Conservation (phyloP, 2,329 filamentous ascomycete genomes). For the Paracorniculantispora psalliotae region DNA sequence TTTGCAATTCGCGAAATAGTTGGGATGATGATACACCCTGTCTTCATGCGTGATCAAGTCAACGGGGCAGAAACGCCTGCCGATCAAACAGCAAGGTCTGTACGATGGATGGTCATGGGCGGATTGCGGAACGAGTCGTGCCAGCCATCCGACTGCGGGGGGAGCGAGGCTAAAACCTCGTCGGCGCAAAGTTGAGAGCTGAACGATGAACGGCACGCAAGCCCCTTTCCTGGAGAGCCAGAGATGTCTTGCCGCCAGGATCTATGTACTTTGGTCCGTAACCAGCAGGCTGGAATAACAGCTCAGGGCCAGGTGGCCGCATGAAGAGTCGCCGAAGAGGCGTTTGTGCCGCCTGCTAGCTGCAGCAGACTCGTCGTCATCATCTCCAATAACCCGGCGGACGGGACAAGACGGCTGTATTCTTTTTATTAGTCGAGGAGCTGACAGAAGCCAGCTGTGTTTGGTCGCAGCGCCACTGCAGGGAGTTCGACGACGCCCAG, state of each 20-base stretch:
- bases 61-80: neutral
- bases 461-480: neutral
- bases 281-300: neutral
- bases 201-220: neutral
- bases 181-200: neutral
- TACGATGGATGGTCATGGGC: neutral
- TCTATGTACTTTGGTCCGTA: slow-evolving; percentile 3
- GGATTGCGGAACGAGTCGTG: neutral
- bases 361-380: neutral
- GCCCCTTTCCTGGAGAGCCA: neutral
- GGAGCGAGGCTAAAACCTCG: too few species aligned
- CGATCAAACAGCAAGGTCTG: neutral
- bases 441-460: neutral
- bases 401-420: neutral
- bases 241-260: neutral
- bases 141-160: neutral
- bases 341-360: neutral
- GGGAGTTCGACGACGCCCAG: slow-evolving; percentile 1
- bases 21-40: neutral
- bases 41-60: neutral
- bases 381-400: neutral
- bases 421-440: neutral
- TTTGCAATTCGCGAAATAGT: too few species aligned
- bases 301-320: neutral
- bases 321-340: neutral